These are phyloP conservation scores for Xanthoceras sorbifolium DNA, from an alignment of 345 rosid species.

Conservation along the genomic window DNA sequence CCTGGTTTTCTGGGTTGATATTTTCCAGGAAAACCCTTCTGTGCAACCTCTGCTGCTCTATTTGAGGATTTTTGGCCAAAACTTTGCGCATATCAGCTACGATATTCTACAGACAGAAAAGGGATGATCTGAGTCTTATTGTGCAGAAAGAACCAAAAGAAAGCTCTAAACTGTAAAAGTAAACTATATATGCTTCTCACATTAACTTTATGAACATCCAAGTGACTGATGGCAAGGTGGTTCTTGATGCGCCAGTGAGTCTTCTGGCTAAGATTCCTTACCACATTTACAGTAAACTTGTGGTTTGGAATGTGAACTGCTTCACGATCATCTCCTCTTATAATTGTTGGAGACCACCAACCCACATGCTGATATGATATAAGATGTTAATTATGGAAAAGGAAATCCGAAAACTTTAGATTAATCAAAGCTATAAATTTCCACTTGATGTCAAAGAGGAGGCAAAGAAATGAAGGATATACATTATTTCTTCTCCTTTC, in stretches of 20 bases:
- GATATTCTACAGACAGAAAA: constrained; percentile 49
- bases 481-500: neutral
- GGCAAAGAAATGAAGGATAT: constrained; percentile 10
- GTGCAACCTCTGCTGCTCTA: constrained; percentile 93
- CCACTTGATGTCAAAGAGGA: constrained; percentile 1
- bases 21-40: constrained; percentile 83
- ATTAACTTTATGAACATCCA: constrained; percentile 79
- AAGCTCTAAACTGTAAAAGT: constrained; percentile 1
- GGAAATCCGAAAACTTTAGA: neutral
- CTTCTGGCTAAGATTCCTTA: constrained; percentile 95
- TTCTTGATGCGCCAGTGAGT: constrained; percentile 98
- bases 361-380: constrained; percentile 70
- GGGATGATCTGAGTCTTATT: constrained; percentile 9
- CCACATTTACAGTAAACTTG: constrained; percentile 77
- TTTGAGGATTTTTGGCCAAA: constrained; percentile 88
- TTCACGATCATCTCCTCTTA: constrained; percentile 97
- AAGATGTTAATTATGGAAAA: constrained; percentile 4
- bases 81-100: constrained; percentile 98
- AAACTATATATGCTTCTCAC: constrained; percentile 49
- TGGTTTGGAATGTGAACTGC: constrained; percentile 98
- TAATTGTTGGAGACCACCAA: constrained; percentile 98
- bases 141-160: no score
- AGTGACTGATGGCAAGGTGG: constrained; percentile 83
- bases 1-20: constrained; percentile 74
- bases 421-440: constrained; percentile 3